Base-by-base conservation (phyloP, 2,329 filamentous ascomycete genomes). In the Calcarisporium arbuscula region DNA sequence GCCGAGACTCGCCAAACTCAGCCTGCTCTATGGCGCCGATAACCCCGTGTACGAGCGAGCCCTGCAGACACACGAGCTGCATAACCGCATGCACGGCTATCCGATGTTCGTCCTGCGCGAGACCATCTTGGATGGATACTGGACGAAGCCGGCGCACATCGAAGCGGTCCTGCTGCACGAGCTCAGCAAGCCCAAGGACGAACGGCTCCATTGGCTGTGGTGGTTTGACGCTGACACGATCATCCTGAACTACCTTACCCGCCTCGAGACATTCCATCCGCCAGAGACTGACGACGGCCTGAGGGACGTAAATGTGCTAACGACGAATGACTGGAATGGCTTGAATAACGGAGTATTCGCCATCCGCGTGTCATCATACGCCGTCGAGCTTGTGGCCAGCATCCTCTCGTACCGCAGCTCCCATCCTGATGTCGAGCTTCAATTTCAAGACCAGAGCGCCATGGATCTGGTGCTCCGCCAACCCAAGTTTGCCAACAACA, bases 141-240 rank as follows among this genome's bases (percentile, higher is more conserved):
- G 60, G 56, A 62, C 55, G 7, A 64, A 64, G 39, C 61, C 60
- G 5, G 56, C 58, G 7, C 61, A 56, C 31, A 43, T 65, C 7
- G 42, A 62, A 21, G 51, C 55, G 16, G 46, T 64, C 10, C 36
- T 64, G 8, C 51, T 62, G 6, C 41, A 54, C 18, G 61, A 65
- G 47, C 50, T 65, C 20, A 43, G 53, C n/a, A 62, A 62, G 44
- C 56, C 59, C 5, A 49, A 52, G 35, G 46, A 49, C 4, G 49
- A 64, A 44, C 52, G 60, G 6, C 41, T 62, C 18, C 41, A 61
- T 36, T 63, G 61, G 61, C 39, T 64, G 5, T 55, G 59, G 49
- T 61, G 47, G 47, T 39, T 45, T 15, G 47, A 49, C 36, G 38
- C 41, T 12, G 47, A 49, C 25, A 41, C n/a, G n/a, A n/a, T n/a